A percentile compares a stretch with the other conserved stretches of the same genome.
Conservation (phyloP, 805 yeast species). For the Ogataea angusta region DNA sequence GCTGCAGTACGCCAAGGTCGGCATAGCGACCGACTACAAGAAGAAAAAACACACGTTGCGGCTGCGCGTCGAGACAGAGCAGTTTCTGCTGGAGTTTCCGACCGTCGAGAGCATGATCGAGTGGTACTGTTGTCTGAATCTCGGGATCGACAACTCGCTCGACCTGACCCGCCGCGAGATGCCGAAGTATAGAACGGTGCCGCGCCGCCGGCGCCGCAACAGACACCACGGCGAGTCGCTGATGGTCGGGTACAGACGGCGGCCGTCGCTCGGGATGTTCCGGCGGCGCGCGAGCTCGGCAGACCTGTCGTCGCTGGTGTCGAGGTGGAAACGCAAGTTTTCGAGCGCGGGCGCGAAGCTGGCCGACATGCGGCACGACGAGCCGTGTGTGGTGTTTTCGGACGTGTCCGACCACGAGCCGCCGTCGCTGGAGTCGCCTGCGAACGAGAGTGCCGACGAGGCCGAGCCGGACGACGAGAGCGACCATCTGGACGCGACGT, state of each 20-base stretch:
- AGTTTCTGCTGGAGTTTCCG: conserved; percentile 64
- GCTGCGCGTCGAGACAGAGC: conserved; percentile 79
- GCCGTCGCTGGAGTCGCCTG: conserved; percentile 10
- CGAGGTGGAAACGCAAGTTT: conserved; percentile 20
- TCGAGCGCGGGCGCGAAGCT: not conserved
- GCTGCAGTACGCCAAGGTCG: conserved; percentile 78
- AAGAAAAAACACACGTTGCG: conserved; percentile 68
- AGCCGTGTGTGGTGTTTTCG: not conserved
- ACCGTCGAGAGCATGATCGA: conserved; percentile 64
- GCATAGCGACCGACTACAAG: conserved; percentile 81
- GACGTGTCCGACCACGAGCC: conserved; percentile 1
- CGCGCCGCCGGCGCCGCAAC: conserved; percentile 59
- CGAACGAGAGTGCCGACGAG: conserved; percentile 25
- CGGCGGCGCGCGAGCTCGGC: conserved; percentile 11
- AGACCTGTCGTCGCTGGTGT: conserved; percentile 17
- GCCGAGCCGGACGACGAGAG: conserved; percentile 22
- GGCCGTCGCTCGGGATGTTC: conserved; percentile 24
- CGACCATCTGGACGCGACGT: conserved; percentile 12
- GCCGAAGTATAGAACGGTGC: conserved; percentile 79
- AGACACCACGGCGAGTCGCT: conserved; percentile 20
- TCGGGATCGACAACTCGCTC: conserved; percentile 76
- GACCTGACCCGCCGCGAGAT: conserved; percentile 69
- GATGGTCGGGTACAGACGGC: conserved; percentile 10
- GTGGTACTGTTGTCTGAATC: conserved; percentile 72
- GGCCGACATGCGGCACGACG: not conserved